phyloP scores from a whole-genome alignment of 192 early-diverging fungal genomes.

The Pilobolus umbonatus region DNA sequence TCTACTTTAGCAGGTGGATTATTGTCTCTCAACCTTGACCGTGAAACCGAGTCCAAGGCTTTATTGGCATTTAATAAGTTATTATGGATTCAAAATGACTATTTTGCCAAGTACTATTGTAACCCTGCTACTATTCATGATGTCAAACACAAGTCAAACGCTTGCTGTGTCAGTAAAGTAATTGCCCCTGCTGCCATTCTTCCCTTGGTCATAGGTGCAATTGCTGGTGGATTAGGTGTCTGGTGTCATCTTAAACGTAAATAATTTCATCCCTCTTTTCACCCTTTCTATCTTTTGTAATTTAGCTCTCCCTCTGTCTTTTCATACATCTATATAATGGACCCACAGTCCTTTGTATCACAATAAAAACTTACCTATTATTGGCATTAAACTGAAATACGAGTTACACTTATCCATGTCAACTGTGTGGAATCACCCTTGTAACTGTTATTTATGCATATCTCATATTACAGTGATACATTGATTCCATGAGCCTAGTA shows the following conservation, averaged over 20 bases:
- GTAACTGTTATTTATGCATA: too few relatives aligned
- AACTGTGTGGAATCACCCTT: too few relatives aligned
- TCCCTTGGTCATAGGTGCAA: constrained; percentile 10
- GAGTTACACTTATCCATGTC: too few relatives aligned
- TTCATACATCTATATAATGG: too few relatives aligned
- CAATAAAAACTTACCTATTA: too few relatives aligned
- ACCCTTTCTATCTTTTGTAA: too few relatives aligned
- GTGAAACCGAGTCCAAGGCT: constrained; percentile 47
- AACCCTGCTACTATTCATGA: constrained; percentile 13
- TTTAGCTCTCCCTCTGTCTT: too few relatives aligned
- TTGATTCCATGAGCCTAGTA: too few relatives aligned
- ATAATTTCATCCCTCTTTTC: too few relatives aligned
- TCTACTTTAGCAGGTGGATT: constrained; percentile 49
- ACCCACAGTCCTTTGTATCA: too few relatives aligned
- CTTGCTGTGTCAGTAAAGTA: background rate
- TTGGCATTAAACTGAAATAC: too few relatives aligned
- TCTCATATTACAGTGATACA: too few relatives aligned
- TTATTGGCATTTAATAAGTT: constrained; percentile 75
- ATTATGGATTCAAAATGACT: constrained; percentile 83
- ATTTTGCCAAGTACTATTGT: constrained; percentile 73
- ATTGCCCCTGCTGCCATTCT: background rate
- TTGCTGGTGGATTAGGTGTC: constrained; percentile 15
- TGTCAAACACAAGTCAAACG: background rate
- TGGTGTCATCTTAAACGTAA: background rate
- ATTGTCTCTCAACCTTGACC: constrained; percentile 47